A percentile compares a stretch with the other conserved stretches of the same genome.
Evolutionary conservation across 2,329 filamentous ascomycete genomes (phyloP).

Genomic region (Mycocentrospora acerina): DNA sequence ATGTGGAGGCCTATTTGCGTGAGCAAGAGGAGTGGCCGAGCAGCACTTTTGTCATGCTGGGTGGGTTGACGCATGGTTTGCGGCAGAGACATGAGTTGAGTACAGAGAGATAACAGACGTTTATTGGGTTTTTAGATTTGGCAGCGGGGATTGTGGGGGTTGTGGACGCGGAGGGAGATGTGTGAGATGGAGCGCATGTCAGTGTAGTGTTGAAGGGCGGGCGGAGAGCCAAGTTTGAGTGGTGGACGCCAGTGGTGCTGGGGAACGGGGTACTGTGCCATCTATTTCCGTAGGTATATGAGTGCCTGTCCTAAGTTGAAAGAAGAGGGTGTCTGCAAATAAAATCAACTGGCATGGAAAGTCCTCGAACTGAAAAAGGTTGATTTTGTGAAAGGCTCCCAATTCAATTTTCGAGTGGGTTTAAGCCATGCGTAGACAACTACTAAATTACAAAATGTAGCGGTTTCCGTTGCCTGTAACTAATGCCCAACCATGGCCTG

Average conservation of each 20-base stretch:
- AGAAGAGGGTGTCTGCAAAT: too few relatives aligned
- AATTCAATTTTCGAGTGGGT: too few relatives aligned
- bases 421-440: too few relatives aligned
- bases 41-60: conserved; percentile 49
- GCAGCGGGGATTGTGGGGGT: conserved; percentile 54
- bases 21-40: conserved; percentile 42
- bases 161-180: conserved; percentile 28
- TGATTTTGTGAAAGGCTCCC: too few relatives aligned
- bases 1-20: conserved; percentile 43
- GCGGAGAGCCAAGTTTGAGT: conserved; percentile 5
- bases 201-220: conserved; percentile 9
- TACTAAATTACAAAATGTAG: too few relatives aligned
- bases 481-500: conserved; percentile 21
- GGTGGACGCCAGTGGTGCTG: conserved; percentile 7
- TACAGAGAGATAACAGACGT: conserved; percentile 41
- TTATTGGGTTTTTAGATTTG: conserved; percentile 49
- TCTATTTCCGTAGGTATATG: too few relatives aligned
- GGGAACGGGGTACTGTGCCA: too few relatives aligned
- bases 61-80: conserved; percentile 40
- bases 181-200: conserved; percentile 8
- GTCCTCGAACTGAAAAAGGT: too few relatives aligned
- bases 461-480: too few relatives aligned
- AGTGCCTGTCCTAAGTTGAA: too few relatives aligned
- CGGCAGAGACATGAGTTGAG: conserved; percentile 47
- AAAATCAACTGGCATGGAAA: too few relatives aligned